Base-by-base conservation (phyloP, 106 monocot species). In the Allium fistulosum region DNA sequence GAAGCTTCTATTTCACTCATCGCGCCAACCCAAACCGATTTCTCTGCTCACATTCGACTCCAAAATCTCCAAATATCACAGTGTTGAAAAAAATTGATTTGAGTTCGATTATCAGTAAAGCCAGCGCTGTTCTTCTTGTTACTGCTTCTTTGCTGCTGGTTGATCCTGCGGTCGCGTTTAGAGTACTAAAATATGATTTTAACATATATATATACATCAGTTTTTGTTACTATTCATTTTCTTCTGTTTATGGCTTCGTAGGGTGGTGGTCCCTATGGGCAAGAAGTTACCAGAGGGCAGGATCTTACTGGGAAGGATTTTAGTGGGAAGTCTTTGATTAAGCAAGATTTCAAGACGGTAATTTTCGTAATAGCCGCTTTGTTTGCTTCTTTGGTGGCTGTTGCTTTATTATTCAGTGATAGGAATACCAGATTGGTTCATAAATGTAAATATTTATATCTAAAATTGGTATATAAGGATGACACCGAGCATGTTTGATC, bases 311-410 rank as follows among this genome's bases (percentile, higher is more conserved):
- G 96, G 17, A 97, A 87, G 64, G 96, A 97, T 77, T 97, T 97
- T 74, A 97, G 96, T 45, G 92, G 96, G 58, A 85, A 82, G 75
- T 84, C 74, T 22, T 82, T 97, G 45, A 81, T 89, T 78, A 92
- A 84, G 63, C 92, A 92, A 68, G 96, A 97, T 72, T 97, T 97
- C 57, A 92, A 92, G 73, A 96, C 95, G 79, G 95, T 95, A 75
- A 14, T 8, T 10, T 17, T 59, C 13, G 18, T 53, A 18, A 8
- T 11, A 22, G 22, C 22, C 22, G 1, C 22, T 22, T 22, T 22
- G 22, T 22, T 22, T 22, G 1, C 15, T 37, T 37, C 2, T 37
- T 37, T 37, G 37, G 37, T 37, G 37, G 37, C 37, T 37, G 37
- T 37, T 37, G 37, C 37, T 37, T 37, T 37, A 37, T 37, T 37